A percentile compares a stretch with the other conserved stretches of the same genome.
phyloP scores from a whole-genome alignment of 345 rosid species.

The Salix purpurea region DNA sequence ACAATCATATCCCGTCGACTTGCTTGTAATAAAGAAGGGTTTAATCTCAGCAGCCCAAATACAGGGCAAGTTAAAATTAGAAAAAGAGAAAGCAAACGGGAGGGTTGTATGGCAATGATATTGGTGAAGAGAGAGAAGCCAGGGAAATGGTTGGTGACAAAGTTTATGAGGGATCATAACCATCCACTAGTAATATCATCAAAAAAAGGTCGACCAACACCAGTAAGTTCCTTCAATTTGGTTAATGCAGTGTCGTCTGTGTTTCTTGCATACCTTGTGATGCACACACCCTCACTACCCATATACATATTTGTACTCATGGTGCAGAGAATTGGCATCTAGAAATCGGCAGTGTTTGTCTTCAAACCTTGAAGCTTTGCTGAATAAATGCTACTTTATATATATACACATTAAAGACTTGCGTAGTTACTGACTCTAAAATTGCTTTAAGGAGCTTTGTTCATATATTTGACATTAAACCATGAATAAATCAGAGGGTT shows the following conservation, averaged over 20 bases:
- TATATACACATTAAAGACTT: background rate
- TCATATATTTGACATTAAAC: too few species aligned
- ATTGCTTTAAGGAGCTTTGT: background rate
- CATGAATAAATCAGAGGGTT: background rate
- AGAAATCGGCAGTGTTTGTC: background rate
- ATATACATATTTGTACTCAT: background rate
- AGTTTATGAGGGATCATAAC: slow-evolving; percentile 77
- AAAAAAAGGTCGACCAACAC: slow-evolving; percentile 70
- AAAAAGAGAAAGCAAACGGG: slow-evolving; percentile 72
- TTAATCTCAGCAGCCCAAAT: slow-evolving; percentile 58
- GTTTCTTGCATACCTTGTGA: background rate
- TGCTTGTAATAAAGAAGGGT: slow-evolving; percentile 92
- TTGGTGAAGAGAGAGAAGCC: slow-evolving; percentile 68
- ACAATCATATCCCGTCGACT: slow-evolving; percentile 79
- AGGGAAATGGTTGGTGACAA: slow-evolving; percentile 82
- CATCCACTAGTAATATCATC: slow-evolving; percentile 72
- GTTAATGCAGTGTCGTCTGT: background rate
- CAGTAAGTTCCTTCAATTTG: slow-evolving; percentile 38
- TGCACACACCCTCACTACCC: background rate
- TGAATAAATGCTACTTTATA: background rate
- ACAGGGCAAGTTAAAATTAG: slow-evolving; percentile 60
- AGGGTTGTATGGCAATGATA: slow-evolving; percentile 90
- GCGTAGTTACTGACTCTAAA: background rate
- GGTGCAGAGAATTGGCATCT: background rate
- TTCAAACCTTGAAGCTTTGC: background rate